Evolutionary conservation across 352 stramenopile species (phyloP).

Genomic region (Pythium dissotocum): DNA sequence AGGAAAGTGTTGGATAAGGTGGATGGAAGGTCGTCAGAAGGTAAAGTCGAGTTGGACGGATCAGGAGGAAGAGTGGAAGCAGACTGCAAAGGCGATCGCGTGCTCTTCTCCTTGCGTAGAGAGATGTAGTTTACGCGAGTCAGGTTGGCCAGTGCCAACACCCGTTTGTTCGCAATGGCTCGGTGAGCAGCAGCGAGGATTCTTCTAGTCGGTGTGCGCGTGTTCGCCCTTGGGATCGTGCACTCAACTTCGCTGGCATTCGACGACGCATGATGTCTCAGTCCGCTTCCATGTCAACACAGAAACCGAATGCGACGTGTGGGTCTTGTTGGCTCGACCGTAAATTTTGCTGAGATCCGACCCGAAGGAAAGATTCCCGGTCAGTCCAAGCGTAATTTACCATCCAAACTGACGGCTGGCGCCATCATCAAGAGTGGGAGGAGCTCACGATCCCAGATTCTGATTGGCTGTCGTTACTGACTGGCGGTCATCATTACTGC

Average conservation of each 20-base stretch:
- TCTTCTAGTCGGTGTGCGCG: background rate
- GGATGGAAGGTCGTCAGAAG: conserved; percentile 6
- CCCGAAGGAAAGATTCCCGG: background rate
- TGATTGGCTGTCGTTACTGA: conserved; percentile 14
- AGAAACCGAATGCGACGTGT: conserved; percentile 5
- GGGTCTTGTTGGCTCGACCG: background rate
- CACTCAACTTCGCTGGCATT: background rate
- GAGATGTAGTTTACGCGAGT: background rate
- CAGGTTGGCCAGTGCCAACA: too few relatives aligned
- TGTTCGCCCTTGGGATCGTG: conserved; percentile 1
- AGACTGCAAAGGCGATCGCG: background rate
- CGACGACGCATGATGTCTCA: background rate
- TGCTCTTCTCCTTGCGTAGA: background rate
- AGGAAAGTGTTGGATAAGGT: background rate
- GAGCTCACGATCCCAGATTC: background rate
- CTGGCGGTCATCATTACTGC: conserved; percentile 9
- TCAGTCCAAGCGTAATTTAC: conserved; percentile 17
- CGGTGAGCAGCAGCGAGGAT: background rate
- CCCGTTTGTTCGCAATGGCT: too few relatives aligned
- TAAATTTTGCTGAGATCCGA: background rate
- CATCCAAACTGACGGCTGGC: conserved; percentile 6
- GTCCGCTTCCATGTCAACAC: background rate
- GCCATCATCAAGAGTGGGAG: conserved; percentile 24
- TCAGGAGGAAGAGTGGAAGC: too few relatives aligned
- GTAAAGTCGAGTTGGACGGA: background rate